A percentile compares a stretch with the other conserved stretches of the same genome.
Conservation (phyloP, 2,329 filamentous ascomycete genomes). For the Xylaria sp. region DNA sequence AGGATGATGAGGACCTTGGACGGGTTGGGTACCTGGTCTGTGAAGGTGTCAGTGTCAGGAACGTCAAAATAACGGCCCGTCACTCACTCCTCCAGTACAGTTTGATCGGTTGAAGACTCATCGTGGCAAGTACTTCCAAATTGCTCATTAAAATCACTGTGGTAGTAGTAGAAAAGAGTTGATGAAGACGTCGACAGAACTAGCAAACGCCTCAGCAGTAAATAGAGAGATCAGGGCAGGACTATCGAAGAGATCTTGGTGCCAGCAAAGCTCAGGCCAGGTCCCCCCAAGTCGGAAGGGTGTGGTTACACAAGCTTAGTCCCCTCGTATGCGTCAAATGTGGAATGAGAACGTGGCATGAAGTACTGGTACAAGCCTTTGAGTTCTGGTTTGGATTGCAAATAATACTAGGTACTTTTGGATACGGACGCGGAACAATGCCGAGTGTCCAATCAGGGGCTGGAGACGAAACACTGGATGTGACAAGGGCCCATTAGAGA, state of each 20-base stretch:
- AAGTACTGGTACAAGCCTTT: background rate
- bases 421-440: no score
- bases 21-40: slow-evolving; percentile 2
- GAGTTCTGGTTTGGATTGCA: background rate
- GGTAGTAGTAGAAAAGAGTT: background rate
- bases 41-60: background rate
- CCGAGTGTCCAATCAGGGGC: no score
- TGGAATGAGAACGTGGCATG: background rate
- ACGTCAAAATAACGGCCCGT: background rate
- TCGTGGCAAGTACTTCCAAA: slow-evolving; percentile 1
- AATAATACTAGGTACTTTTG: no score
- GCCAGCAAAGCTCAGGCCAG: background rate
- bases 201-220: background rate
- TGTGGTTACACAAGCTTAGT: no score
- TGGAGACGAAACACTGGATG: no score
- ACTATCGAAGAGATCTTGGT: no score
- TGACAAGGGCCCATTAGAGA: no score
- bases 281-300: no score
- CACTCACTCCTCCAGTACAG: slow-evolving; percentile 22
- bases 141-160: background rate
- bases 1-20: slow-evolving; percentile 18
- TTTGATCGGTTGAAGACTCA: slow-evolving; percentile 17
- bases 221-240: no score
- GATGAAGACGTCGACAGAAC: background rate
- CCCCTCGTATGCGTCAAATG: no score